A percentile compares a stretch with the other conserved stretches of the same genome.
These are phyloP conservation scores for Pestalotiopsis sp. DNA, from an alignment of 2,329 filamentous ascomycete species.

Conservation along the genomic window DNA sequence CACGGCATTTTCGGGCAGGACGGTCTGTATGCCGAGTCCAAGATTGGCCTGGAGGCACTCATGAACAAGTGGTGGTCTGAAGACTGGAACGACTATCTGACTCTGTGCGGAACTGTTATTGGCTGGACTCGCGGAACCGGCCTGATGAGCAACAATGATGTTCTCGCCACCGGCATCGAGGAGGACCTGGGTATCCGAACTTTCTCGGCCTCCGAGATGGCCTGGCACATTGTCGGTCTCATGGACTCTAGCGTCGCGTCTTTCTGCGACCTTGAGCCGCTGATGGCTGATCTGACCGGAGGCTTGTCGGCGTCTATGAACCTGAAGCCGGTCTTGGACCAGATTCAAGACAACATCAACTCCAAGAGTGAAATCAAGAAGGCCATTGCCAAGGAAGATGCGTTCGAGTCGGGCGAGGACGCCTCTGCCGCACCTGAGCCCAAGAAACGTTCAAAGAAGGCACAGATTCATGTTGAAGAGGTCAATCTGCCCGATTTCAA, in stretches of 20 bases:
- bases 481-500: slow-evolving; percentile 28
- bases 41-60: slow-evolving; percentile 39
- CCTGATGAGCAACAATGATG: slow-evolving; percentile 44
- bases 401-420: slow-evolving; percentile 49
- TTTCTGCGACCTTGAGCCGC: slow-evolving; percentile 34
- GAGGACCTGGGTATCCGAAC: slow-evolving; percentile 36
- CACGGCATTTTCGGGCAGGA: slow-evolving; percentile 45
- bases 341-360: slow-evolving; percentile 23
- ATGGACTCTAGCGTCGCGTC: slow-evolving; percentile 29
- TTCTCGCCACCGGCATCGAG: slow-evolving; percentile 39
- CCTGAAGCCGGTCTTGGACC: slow-evolving; percentile 25
- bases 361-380: slow-evolving; percentile 22
- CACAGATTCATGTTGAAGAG: slow-evolving; percentile 23
- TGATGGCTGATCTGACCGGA: slow-evolving; percentile 42
- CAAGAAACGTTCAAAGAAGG: slow-evolving; percentile 45
- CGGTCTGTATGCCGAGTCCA: slow-evolving; percentile 46
- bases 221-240: slow-evolving; percentile 38
- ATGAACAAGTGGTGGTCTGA: slow-evolving; percentile 38
- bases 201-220: slow-evolving; percentile 44
- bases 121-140: slow-evolving; percentile 48
- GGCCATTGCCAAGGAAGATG: slow-evolving; percentile 26
- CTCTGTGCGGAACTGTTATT: slow-evolving; percentile 42
- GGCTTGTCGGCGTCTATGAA: slow-evolving; percentile 33
- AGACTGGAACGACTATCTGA: slow-evolving; percentile 38
- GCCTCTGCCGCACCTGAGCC: slow-evolving; percentile 44